phyloP scores from a whole-genome alignment of 345 rosid species.

The Viola odorata region DNA sequence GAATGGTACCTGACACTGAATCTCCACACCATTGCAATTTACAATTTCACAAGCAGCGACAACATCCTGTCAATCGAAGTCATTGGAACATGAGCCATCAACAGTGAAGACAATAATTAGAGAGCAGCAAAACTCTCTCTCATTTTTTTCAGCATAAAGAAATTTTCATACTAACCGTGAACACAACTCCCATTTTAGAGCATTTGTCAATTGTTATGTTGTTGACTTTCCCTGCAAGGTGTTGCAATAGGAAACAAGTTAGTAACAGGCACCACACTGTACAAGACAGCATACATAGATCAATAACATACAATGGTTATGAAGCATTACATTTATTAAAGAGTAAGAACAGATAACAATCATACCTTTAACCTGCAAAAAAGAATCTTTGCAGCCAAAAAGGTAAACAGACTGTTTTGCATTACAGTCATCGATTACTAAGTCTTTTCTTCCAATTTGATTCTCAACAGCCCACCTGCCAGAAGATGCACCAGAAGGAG shows the following conservation, averaged over 20 bases:
- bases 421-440: conserved; percentile 89
- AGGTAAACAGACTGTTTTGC: conserved; percentile 83
- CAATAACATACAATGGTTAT: too few species aligned
- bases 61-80: conserved; percentile 58
- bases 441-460: conserved; percentile 79
- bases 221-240: conserved; percentile 81
- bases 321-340: not conserved
- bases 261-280: not conserved
- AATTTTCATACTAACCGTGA: conserved; percentile 51
- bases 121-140: not conserved
- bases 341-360: conserved; percentile 9
- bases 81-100: conserved; percentile 15
- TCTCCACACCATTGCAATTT: conserved; percentile 87
- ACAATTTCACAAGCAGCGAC: conserved; percentile 99
- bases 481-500: conserved; percentile 13
- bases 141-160: not conserved
- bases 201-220: conserved; percentile 95
- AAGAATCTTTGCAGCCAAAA: conserved; percentile 96
- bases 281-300: not conserved
- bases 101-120: not conserved
- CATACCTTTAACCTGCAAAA: conserved; percentile 78
- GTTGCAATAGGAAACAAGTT: conserved; percentile 3
- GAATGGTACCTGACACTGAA: conserved; percentile 86
- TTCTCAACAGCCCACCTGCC: conserved; percentile 95
- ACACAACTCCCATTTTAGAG: conserved; percentile 86